These are phyloP conservation scores for Claviceps sp. DNA, from an alignment of 2,329 filamentous ascomycete genomes.

Conservation along the genomic window DNA sequence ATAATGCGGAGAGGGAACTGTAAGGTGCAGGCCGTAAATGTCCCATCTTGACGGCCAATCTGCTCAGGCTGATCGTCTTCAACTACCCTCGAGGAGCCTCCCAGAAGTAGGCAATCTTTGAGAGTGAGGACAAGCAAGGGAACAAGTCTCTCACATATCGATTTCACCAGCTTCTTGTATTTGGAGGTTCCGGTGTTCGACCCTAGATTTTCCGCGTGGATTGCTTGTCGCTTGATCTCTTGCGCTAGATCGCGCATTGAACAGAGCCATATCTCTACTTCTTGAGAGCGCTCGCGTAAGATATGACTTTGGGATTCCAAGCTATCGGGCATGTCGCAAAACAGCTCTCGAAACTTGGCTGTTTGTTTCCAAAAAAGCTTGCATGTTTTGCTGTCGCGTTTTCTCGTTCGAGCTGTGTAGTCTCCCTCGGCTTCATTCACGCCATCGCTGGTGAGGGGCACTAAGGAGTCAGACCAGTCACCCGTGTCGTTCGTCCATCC, in stretches of 20 bases:
- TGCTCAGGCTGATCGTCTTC: not conserved
- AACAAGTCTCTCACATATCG: conserved; percentile 11
- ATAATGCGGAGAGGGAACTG: conserved; percentile 3
- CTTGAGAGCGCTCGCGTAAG: not conserved
- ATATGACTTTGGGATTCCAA: not conserved
- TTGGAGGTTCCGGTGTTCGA: not conserved
- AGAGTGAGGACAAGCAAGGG: conserved; percentile 14
- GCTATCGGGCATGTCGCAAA: not conserved
- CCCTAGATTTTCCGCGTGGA: not conserved
- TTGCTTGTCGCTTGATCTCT: not conserved
- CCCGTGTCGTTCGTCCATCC: conserved; percentile 1
- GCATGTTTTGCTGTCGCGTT: not conserved
- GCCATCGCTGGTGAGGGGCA: not conserved
- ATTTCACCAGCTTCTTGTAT: conserved; percentile 2
- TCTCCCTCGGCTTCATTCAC: not conserved
- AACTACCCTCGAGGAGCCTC: conserved; percentile 4
- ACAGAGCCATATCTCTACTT: not conserved
- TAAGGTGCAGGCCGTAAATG: conserved; percentile 6
- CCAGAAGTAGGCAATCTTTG: conserved; percentile 10
- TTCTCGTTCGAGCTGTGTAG: not conserved
- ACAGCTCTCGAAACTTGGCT: not conserved
- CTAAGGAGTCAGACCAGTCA: not conserved
- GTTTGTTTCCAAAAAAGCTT: not conserved
- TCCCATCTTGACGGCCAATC: not conserved
- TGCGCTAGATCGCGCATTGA: not conserved